Evolutionary conservation across 202 grass and related monocot genomes (phyloP).

Genomic region (Alloteropsis angusta): DNA sequence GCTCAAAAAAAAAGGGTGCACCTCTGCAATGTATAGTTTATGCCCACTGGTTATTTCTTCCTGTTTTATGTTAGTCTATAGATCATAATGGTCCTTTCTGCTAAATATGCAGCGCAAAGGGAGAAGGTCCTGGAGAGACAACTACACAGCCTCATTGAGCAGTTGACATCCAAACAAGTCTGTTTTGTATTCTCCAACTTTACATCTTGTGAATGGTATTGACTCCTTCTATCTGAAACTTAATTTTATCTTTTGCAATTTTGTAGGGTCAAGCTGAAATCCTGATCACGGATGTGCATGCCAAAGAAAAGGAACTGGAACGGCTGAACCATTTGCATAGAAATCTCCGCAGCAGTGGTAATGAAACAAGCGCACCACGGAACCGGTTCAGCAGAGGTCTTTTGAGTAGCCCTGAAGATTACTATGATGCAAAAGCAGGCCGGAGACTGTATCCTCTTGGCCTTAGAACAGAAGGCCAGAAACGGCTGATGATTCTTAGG

Average conservation of each 20-base stretch:
- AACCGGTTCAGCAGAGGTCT: conserved; percentile 44
- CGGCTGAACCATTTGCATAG: conserved; percentile 44
- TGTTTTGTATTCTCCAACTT: not conserved
- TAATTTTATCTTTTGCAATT: not conserved
- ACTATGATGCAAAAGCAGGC: conserved; percentile 21
- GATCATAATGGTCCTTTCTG: conserved; percentile 2
- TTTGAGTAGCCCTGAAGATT: conserved; percentile 23
- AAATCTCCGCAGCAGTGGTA: conserved; percentile 26
- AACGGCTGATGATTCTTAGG: conserved; percentile 66
- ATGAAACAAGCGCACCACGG: conserved; percentile 33
- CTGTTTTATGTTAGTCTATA: not conserved
- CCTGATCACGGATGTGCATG: conserved; percentile 50
- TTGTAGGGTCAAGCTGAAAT: conserved; percentile 75
- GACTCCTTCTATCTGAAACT: not conserved
- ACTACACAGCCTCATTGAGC: conserved; percentile 82
- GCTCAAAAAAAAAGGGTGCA: too few species aligned
- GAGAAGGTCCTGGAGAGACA: conserved; percentile 91
- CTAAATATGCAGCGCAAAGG: conserved; percentile 63
- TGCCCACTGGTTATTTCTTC: not conserved
- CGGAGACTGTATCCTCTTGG: conserved; percentile 25
- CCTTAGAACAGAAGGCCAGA: conserved; percentile 47
- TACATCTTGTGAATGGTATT: not conserved
- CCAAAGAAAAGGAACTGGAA: conserved; percentile 81
- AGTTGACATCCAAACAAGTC: conserved; percentile 90
- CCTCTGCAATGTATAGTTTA: not conserved